Evolutionary conservation across 2,329 filamentous ascomycete genomes (phyloP).

Genomic region (Colletotrichum plurivorum): DNA sequence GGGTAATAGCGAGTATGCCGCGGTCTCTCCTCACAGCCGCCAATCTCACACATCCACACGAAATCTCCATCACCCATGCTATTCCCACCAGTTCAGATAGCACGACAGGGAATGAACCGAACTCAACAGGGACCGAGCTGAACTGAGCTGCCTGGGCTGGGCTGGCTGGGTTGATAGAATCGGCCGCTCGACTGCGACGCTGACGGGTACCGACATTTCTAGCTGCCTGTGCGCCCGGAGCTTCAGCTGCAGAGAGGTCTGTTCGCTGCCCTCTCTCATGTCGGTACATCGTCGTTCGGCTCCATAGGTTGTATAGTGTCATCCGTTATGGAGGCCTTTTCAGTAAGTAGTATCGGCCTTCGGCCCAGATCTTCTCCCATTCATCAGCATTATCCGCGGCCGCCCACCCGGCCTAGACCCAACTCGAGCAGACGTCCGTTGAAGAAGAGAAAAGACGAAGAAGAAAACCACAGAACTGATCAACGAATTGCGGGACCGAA

Average conservation of each 20-base stretch:
- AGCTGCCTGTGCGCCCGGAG: not conserved
- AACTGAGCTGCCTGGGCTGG: not conserved
- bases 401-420: not conserved
- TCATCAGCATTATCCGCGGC: too few species aligned
- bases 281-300: not conserved
- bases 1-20: too few species aligned
- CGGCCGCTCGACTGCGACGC: conserved; percentile 5
- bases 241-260: conserved; percentile 13
- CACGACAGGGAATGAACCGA: too few species aligned
- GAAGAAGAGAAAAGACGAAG: not conserved
- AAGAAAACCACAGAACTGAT: not conserved
- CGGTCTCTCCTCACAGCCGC: too few species aligned
- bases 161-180: not conserved
- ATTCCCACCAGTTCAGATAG: too few species aligned
- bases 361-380: too few species aligned
- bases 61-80: too few species aligned
- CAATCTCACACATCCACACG: not conserved
- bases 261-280: not conserved
- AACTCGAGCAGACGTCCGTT: not conserved
- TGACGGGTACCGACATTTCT: conserved; percentile 8
- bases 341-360: too few species aligned
- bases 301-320: too few species aligned
- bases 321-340: too few species aligned
- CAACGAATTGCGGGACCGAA: conserved; percentile 23
- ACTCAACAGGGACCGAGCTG: too few species aligned